Base-by-base conservation (phyloP, 2,329 filamentous ascomycete species). In the Elsinoe arachidis region DNA sequence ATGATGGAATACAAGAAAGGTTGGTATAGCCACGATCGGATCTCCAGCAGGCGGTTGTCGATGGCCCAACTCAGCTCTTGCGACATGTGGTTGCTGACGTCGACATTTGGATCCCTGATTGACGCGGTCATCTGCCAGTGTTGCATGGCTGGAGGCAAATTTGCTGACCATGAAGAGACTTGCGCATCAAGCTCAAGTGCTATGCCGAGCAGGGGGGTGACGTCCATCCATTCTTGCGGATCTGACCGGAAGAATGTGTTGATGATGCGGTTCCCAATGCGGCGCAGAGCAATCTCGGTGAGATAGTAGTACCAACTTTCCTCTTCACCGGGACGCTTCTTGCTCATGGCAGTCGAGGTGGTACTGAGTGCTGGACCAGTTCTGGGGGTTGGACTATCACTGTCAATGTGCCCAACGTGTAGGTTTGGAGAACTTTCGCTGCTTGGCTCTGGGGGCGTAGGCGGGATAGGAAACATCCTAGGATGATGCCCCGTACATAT, bases 281-380 rank as follows among this genome's bases (percentile, higher is more conserved):
- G 68, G 1, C 74, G 64, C 4, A 73, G 65, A 0, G 74, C 71
- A 46, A 76, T 71, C 56, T 76, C 74, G 1, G 74, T 72, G 5
- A 74, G 65, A 55, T 76, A 76, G 60, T 75, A 75, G 61, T 72
- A 74, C 74, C 74, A 75, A 56, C 69, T 71, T 54, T 72, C 64
- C 46, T 73, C 66, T 60, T 72, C 64, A 34, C 66, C 59, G 26
- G 57, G 63, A 5, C 63, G 26, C 26, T 30, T 30, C 26, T 30
- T 30, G 7, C 26, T 4, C 3, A 9, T 5, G 9, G 4, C 26
- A 2, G 7, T 30, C 2, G 26, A 30, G 2, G 26, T 30, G 26
- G 23, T 6, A 26, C 26, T 30, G 3, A 30, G 7, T 9, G 26
- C 26, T 30, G 26, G 26, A 30, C 3, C 26, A 5, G 26, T 7